These are phyloP conservation scores for Aspergillus terreus DNA, from an alignment of 2,329 filamentous ascomycete species.

Conservation along the genomic window DNA sequence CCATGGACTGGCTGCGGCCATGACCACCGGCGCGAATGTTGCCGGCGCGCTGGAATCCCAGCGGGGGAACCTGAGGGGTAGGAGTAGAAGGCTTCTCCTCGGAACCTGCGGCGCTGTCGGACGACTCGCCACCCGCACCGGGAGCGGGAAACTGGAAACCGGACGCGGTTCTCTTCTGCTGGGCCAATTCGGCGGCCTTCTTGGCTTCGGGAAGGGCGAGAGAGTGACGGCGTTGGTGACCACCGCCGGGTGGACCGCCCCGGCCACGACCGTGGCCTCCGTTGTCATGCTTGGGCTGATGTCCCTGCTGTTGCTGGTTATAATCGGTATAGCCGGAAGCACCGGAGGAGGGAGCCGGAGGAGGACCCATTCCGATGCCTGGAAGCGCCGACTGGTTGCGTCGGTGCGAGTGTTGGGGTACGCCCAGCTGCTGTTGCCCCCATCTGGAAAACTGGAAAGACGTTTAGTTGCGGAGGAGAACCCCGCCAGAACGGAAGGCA, in stretches of 20 bases:
- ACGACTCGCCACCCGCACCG: conserved; percentile 52
- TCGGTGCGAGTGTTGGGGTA: conserved; percentile 80
- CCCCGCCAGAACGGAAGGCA: conserved; percentile 63
- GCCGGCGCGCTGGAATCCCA: conserved; percentile 64
- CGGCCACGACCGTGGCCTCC: conserved; percentile 67
- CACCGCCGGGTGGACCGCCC: conserved; percentile 65
- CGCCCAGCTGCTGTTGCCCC: conserved; percentile 66
- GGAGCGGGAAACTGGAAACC: conserved; percentile 92
- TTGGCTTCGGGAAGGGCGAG: conserved; percentile 92
- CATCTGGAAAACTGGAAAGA: conserved; percentile 86
- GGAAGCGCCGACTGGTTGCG: conserved; percentile 97
- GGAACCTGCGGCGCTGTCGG: conserved; percentile 54
- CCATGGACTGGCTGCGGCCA: conserved; percentile 48
- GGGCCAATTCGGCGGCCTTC: conserved; percentile 92
- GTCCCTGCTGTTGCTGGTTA: conserved; percentile 59
- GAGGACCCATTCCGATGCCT: conserved; percentile 85
- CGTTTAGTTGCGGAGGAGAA: conserved; percentile 72
- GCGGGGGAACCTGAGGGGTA: conserved; percentile 51
- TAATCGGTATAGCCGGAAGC: conserved; percentile 85
- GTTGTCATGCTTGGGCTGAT: conserved; percentile 68
- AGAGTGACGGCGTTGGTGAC: conserved; percentile 91
- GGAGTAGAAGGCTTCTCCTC: conserved; percentile 42
- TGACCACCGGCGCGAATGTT: conserved; percentile 83
- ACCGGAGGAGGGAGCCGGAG: conserved; percentile 85
- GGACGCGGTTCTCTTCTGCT: conserved; percentile 91